Evolutionary conservation across 208 protist genomes (phyloP), one percentile per base, ranked within the genome.

Genomic region (Novymonas esmeraldas): DNA sequence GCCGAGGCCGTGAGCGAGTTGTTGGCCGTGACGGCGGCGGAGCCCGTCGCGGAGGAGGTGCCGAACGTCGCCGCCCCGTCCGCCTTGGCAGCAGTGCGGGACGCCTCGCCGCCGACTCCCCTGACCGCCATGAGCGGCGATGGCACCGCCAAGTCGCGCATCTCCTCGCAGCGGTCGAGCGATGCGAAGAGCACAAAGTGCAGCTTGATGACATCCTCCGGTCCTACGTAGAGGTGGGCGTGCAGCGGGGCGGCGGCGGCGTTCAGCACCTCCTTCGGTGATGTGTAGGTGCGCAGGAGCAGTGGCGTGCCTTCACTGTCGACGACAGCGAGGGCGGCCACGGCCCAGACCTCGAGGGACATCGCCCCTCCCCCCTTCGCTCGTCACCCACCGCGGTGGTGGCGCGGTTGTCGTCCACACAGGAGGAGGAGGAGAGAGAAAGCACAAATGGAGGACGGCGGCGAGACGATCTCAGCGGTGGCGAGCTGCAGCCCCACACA

Each of bases 101-200:
- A 65, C 36, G 49, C 59, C 33, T 74, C 64, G 3, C 60, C 48
- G 44, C 50, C 58, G 42, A 51, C 45, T 31, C 29, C 42, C 9
- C 33, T 36, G 6, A 28, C 6, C 1, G 31, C 13, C 26, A n/a
- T 10, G 20, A 51, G 34, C 18, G 64, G 48, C 22, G 42, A 50
- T n/a, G 18, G 49, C 14, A 48, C 50, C 14, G 36, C 28, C 11
- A 28, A 34, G 33, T 61, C 58, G 56, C 57, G 76, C 41, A 81
- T 76, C 39, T 90, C 90, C 11, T 93, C 82, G 46, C 87, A 93
- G 11, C 80, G 77, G 56, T 95, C 90, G 24, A 93, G 61, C 2
- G 90, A 89, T 14, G 84, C 78, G 52, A 93, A 92, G 46, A 95
- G 70, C 10, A 93, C 70, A 66, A 95, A 83, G 41, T 95, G 87